Evolutionary conservation across 2,329 filamentous ascomycete species (phyloP).

Genomic region (Zelopaecilomyces penicillatus): DNA sequence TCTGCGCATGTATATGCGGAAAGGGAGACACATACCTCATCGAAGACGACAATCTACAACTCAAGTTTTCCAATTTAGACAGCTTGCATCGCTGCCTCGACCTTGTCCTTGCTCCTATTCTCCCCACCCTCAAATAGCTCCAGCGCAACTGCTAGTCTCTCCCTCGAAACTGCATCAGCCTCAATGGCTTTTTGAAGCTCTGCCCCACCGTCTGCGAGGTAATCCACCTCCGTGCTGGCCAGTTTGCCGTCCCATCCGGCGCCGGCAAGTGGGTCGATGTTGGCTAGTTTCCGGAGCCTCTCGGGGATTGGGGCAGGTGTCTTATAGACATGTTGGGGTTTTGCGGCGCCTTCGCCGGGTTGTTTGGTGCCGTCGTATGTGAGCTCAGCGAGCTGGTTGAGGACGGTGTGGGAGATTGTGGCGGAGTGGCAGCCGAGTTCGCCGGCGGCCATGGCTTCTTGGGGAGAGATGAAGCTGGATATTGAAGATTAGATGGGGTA

Average conservation of each 20-base stretch:
- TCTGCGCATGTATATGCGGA: no score
- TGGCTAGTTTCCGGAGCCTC: slow-evolving; percentile 26
- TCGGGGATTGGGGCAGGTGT: slow-evolving; percentile 22
- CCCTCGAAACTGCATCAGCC: slow-evolving; percentile 27
- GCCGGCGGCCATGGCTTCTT: slow-evolving; percentile 37
- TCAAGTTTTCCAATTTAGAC: slow-evolving; percentile 1
- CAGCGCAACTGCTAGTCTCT: slow-evolving; percentile 30
- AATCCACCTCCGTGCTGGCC: slow-evolving; percentile 33
- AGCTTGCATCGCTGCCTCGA: slow-evolving; percentile 20
- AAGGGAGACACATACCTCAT: no score
- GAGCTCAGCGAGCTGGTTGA: slow-evolving; percentile 30
- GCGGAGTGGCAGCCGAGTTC: slow-evolving; percentile 39
- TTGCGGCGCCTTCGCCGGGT: slow-evolving; percentile 29
- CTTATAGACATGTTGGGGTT: slow-evolving; percentile 32
- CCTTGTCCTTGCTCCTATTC: slow-evolving; percentile 27
- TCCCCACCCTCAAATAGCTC: slow-evolving; percentile 32
- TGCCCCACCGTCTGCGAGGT: slow-evolving; percentile 35
- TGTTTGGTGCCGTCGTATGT: slow-evolving; percentile 28
- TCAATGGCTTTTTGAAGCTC: slow-evolving; percentile 34
- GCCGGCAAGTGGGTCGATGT: slow-evolving; percentile 30
- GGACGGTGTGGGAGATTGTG: slow-evolving; percentile 32
- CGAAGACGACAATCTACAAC: no score
- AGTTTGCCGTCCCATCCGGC: slow-evolving; percentile 30
- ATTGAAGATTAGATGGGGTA: no score
- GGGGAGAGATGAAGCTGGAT: slow-evolving; percentile 30